These are phyloP conservation scores for Bretschneidera sinensis DNA, from an alignment of 345 rosid genomes.

Conservation along the genomic window DNA sequence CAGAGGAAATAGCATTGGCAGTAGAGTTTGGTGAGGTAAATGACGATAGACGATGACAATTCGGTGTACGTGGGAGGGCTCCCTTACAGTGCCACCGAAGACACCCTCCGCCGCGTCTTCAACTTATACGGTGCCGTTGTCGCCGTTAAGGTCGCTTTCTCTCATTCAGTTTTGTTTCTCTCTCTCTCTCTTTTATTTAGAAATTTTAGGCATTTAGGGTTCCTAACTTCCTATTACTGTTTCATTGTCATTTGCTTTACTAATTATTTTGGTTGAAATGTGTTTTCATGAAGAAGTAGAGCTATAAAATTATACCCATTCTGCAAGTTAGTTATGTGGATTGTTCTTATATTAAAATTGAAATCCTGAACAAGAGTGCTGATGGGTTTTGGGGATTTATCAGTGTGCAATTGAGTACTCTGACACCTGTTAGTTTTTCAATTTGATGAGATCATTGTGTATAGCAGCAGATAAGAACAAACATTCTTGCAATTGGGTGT, in stretches of 20 bases:
- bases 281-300: too few relatives aligned
- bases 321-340: background rate
- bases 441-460: too few relatives aligned
- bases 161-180: background rate
- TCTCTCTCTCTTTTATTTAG: background rate
- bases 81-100: constrained; percentile 66
- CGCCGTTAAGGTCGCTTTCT: constrained; percentile 55
- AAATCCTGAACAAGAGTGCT: background rate
- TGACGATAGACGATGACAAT: constrained; percentile 81
- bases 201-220: constrained; percentile 9
- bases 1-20: background rate
- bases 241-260: background rate
- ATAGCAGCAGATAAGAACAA: too few relatives aligned
- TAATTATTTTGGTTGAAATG: too few relatives aligned
- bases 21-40: constrained; percentile 12
- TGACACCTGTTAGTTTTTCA: too few relatives aligned
- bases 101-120: constrained; percentile 60
- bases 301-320: background rate
- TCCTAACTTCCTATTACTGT: too few relatives aligned
- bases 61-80: constrained; percentile 93
- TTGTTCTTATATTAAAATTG: background rate
- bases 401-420: too few relatives aligned
- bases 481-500: background rate
- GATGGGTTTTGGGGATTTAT: background rate
- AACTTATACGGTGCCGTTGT: constrained; percentile 56